Evolutionary conservation across 1,284 basidiomycete genomes (phyloP), one percentile per base, ranked within the genome.

Genomic region (Puccinia sorghi): DNA sequence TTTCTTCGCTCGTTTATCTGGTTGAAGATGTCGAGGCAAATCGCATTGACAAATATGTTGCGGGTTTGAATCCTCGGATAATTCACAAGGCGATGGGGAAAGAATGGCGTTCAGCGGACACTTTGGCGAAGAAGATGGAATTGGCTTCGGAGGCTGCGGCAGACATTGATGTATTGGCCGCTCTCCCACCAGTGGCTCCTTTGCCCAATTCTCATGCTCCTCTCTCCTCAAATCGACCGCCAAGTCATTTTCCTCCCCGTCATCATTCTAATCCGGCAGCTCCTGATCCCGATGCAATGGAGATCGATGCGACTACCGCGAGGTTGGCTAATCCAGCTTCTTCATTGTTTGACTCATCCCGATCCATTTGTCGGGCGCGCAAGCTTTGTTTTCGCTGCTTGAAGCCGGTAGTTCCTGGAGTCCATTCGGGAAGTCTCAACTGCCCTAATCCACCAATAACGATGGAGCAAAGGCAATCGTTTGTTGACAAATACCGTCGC

Each of bases 51-150:
- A 13, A 15, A 5, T 69, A 69, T 69, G 43, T 32, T 50, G 12
- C 1, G n/a, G 66, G 66, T 7, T 25, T 69, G 25, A 69, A 52
- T 27, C 48, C 48, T 22, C 37, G 43, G 43, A 69, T 69, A 3
- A 32, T 69, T 50, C 13, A 69, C 12, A 69, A 32, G 25, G 66
- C 66, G 8, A 64, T 69, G 48, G n/a, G 25, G 1, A 69, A 43
- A 6, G 46, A 52, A 15, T 52, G 48, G 48, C 25, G 37, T n/a
- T 41, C 39, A 1, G 43, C 25, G 2, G 32, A 27, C 22, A 52
- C 66, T 6, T 15, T 69, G 20, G 3, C 17, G 1, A 22, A 25
- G 8, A 11, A 22, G n/a, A 69, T 69, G 66, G 25, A 50, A 27
- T 25, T 69, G 13, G 66, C 48, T 0, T n/a, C 43, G 13, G 27